Percentiles rank a stretch among this genome's conserved stretches.
Evolutionary conservation across 2,329 filamentous ascomycete genomes (phyloP).

Genomic region (Daldinia eschscholtzii): DNA sequence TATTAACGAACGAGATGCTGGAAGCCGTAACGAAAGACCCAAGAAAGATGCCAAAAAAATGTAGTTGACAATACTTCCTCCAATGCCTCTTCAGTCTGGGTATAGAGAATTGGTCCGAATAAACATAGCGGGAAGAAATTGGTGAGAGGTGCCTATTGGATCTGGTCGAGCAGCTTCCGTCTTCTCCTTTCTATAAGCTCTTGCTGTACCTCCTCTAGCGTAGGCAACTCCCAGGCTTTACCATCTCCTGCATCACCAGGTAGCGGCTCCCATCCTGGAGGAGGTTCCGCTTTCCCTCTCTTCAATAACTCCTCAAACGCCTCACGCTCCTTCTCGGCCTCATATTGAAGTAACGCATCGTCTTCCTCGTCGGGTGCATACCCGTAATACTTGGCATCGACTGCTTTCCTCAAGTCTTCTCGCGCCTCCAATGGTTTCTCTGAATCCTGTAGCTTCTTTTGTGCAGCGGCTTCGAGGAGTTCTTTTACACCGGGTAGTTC

Average conservation of each 20-base stretch:
- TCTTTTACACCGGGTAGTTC: slow-evolving; percentile 97
- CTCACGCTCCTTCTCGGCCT: slow-evolving; percentile 85
- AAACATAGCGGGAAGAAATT: slow-evolving; percentile 44
- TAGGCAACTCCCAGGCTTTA: slow-evolving; percentile 83
- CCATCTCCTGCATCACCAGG: slow-evolving; percentile 91
- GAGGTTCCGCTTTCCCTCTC: slow-evolving; percentile 67
- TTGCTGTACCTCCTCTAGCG: slow-evolving; percentile 91
- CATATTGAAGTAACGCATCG: slow-evolving; percentile 81
- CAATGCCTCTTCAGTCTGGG: slow-evolving; percentile 14
- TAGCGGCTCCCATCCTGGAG: slow-evolving; percentile 83
- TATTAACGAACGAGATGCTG: slow-evolving; percentile 36
- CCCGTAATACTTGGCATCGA: slow-evolving; percentile 96
- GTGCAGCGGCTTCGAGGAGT: slow-evolving; percentile 84
- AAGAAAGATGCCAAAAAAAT: slow-evolving; percentile 28
- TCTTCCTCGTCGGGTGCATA: slow-evolving; percentile 95
- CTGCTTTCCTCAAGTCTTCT: slow-evolving; percentile 77
- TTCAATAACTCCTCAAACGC: slow-evolving; percentile 77
- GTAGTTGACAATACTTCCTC: slow-evolving; percentile 22
- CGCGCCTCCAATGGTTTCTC: slow-evolving; percentile 76
- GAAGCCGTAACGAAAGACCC: slow-evolving; percentile 28
- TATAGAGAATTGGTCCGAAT: slow-evolving; percentile 1
- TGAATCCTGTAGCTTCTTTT: slow-evolving; percentile 64
- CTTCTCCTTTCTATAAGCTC: slow-evolving; percentile 90
- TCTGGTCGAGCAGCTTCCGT: slow-evolving; percentile 85
- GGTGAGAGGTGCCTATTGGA: slow-evolving; percentile 54